Conservation (phyloP, 306 rosid species). For the Datisca glomerata region DNA sequence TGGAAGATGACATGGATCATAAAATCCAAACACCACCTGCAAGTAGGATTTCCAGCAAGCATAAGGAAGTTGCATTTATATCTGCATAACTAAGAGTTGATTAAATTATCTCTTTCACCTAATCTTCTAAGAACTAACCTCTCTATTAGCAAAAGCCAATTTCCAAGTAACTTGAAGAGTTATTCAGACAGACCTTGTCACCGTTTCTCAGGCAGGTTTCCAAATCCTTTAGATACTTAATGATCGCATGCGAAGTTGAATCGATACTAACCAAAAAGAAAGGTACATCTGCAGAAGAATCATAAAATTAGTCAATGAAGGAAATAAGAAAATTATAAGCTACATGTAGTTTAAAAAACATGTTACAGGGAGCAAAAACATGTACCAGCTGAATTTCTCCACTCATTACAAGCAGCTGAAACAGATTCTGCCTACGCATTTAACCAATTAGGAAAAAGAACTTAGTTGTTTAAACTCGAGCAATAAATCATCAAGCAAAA, state of each 20-base stretch:
- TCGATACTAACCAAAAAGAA: conserved; percentile 63
- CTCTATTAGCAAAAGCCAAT: conserved; percentile 7
- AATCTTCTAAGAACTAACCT: conserved; percentile 3
- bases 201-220: conserved; percentile 38
- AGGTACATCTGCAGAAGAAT: conserved; percentile 54
- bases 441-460: too few species aligned
- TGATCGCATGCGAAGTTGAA: conserved; percentile 41
- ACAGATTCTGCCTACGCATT: conserved; percentile 58
- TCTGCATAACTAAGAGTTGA: conserved; percentile 9
- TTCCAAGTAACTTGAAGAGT: conserved; percentile 17
- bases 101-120: conserved; percentile 8
- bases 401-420: conserved; percentile 59
- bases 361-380: conserved; percentile 2
- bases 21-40: conserved; percentile 91
- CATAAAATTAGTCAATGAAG: conserved; percentile 15
- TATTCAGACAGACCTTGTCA: conserved; percentile 48
- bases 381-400: conserved; percentile 80
- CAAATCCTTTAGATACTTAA: conserved; percentile 73
- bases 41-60: conserved; percentile 17
- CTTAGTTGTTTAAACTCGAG: too few species aligned
- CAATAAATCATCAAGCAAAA: conserved; percentile 3
- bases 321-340: too few species aligned
- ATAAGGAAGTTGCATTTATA: conserved; percentile 12
- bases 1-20: conserved; percentile 88
- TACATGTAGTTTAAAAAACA: not conserved